phyloP scores from a whole-genome alignment of 1,284 basidiomycete genomes.

The Austropuccinia psidii region DNA sequence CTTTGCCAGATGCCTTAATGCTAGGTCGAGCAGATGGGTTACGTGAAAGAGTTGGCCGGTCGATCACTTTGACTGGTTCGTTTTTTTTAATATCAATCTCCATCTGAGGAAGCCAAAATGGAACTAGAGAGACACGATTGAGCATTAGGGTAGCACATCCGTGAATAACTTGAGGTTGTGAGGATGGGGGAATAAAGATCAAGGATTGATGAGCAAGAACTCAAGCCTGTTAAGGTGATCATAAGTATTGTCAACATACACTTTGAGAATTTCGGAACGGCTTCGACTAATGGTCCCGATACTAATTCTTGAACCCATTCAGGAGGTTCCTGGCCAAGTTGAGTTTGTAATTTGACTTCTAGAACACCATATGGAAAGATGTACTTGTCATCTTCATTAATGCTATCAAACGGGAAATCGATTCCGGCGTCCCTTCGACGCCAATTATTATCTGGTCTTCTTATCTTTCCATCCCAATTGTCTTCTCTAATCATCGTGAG shows the following conservation, averaged over 20 bases:
- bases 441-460: conserved; percentile 76
- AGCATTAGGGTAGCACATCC: conserved; percentile 46
- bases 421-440: conserved; percentile 87
- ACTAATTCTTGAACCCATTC: conserved; percentile 94
- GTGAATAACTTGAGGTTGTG: conserved; percentile 10
- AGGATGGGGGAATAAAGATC: no score
- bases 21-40: conserved; percentile 20
- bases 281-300: conserved; percentile 84
- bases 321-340: conserved; percentile 90
- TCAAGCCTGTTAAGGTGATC: not conserved
- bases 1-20: conserved; percentile 37
- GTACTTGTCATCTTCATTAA: conserved; percentile 73
- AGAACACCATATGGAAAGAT: conserved; percentile 86
- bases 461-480: conserved; percentile 79
- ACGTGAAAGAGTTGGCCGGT: conserved; percentile 63
- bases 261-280: conserved; percentile 56
- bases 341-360: conserved; percentile 96
- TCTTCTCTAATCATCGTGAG: conserved; percentile 90
- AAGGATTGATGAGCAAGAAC: no score
- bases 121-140: conserved; percentile 91
- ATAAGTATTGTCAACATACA: not conserved
- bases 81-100: conserved; percentile 87
- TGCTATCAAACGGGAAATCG: conserved; percentile 65
- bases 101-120: conserved; percentile 88
- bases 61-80: conserved; percentile 53